phyloP scores from a whole-genome alignment of 163 green algal species.

The Chlamydomonas reinhardtii region DNA sequence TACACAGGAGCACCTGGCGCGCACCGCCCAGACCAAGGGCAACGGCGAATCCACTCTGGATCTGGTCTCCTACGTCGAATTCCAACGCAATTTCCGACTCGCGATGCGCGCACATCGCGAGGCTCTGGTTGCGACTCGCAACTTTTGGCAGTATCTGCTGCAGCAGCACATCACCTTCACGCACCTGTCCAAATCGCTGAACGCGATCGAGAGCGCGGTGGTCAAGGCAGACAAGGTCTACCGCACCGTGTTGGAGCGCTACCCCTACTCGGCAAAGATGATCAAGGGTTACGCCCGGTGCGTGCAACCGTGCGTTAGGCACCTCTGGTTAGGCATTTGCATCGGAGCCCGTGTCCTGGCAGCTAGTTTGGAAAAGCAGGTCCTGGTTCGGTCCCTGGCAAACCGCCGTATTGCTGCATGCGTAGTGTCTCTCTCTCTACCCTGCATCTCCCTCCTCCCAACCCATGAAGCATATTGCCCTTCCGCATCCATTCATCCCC shows the following conservation, averaged over 20 bases:
- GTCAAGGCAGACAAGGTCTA: slow-evolving; percentile 53
- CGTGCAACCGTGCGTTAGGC: too few relatives aligned
- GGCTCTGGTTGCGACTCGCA: slow-evolving; percentile 35
- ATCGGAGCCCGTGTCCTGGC: too few relatives aligned
- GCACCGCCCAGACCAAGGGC: slow-evolving; percentile 45
- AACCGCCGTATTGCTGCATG: too few relatives aligned
- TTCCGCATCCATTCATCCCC: too few relatives aligned
- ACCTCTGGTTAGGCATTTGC: too few relatives aligned
- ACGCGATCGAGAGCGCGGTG: slow-evolving; percentile 29
- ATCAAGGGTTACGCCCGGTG: slow-evolving; percentile 40
- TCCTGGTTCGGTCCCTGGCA: too few relatives aligned
- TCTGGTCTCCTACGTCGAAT: slow-evolving; percentile 65
- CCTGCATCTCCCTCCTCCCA: too few relatives aligned
- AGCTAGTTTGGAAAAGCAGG: too few relatives aligned
- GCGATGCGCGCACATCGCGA: slow-evolving; percentile 46
- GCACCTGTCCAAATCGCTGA: slow-evolving; percentile 33
- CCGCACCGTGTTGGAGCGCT: slow-evolving; percentile 51
- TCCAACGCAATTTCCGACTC: slow-evolving; percentile 48
- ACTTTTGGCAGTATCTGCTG: slow-evolving; percentile 51
- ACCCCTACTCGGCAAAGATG: slow-evolving; percentile 48
- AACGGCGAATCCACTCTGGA: slow-evolving; percentile 53
- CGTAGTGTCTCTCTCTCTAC: too few relatives aligned
- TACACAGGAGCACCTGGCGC: slow-evolving; percentile 52
- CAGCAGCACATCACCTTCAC: slow-evolving; percentile 46
- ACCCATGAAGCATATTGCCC: too few relatives aligned